Percentiles rank a stretch among this genome's conserved stretches.
Conservation (phyloP, 805 yeast species). For the Metschnikowia dekortorum region DNA sequence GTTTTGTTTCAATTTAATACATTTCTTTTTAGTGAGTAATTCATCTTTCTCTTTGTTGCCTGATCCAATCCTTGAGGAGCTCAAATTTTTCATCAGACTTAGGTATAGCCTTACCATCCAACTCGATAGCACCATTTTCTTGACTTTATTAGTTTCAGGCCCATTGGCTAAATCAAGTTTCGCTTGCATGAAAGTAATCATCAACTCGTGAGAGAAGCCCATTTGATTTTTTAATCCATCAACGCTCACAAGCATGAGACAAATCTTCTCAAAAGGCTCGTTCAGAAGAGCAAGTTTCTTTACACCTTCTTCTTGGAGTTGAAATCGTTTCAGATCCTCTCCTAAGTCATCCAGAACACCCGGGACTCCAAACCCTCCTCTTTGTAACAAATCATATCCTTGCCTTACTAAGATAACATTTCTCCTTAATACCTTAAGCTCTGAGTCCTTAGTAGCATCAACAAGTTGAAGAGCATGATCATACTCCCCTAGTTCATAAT, state of each 20-base stretch:
- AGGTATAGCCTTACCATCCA: constrained; percentile 63
- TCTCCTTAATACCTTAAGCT: constrained; percentile 7
- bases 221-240: constrained; percentile 9
- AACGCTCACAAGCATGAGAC: constrained; percentile 44
- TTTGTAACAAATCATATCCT: constrained; percentile 45
- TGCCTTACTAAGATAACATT: constrained; percentile 51
- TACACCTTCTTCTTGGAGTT: constrained; percentile 25
- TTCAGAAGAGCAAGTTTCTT: constrained; percentile 53
- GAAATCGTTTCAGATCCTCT: constrained; percentile 2
- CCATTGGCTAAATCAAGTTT: constrained; percentile 25
- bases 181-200: constrained; percentile 31
- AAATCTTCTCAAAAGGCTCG: constrained; percentile 65
- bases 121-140: constrained; percentile 48
- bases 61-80: neutral
- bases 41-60: neutral
- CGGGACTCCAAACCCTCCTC: constrained; percentile 13
- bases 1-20: neutral
- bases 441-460: neutral
- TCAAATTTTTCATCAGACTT: constrained; percentile 30
- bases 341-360: neutral
- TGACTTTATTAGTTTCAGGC: constrained; percentile 25
- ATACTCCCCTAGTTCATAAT: constrained; percentile 32
- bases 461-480: constrained; percentile 54
- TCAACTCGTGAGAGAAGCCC: constrained; percentile 21
- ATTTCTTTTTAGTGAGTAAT: neutral